Evolutionary conservation across 257 asterid species (phyloP).

Genomic region (Plectranthus barbatus): DNA sequence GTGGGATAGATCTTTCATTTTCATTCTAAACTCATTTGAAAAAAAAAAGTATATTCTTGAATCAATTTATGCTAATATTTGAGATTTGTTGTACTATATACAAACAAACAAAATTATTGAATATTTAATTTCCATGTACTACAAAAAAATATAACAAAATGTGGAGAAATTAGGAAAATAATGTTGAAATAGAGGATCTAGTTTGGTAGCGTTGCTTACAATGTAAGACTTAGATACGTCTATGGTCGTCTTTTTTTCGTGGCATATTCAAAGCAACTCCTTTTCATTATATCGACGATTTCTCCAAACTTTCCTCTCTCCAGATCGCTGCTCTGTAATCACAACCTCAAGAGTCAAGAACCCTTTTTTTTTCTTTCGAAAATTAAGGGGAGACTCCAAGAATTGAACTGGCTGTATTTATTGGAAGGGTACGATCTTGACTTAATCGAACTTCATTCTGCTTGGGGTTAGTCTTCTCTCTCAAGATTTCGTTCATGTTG

Average conservation of each 20-base stretch:
- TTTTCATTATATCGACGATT: not conserved
- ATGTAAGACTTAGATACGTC: not conserved
- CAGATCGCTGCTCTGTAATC: conserved; percentile 3
- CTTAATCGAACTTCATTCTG: conserved; percentile 7
- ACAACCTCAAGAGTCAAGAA: not conserved
- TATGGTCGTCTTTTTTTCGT: not conserved
- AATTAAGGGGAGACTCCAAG: not conserved
- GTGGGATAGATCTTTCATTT: too few relatives aligned
- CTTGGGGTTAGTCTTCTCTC: conserved; percentile 19
- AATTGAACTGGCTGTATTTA: not conserved
- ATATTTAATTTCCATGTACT: too few relatives aligned
- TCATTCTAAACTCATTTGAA: too few relatives aligned
- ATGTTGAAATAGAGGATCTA: not conserved
- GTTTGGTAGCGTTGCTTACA: not conserved
- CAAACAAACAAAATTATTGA: too few relatives aligned
- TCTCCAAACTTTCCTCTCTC: not conserved
- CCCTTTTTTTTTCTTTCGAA: not conserved
- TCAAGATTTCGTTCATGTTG: not conserved
- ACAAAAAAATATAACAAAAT: too few relatives aligned
- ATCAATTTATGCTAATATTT: too few relatives aligned
- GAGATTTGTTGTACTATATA: too few relatives aligned
- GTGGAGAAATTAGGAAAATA: too few relatives aligned
- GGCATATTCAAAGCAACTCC: conserved; percentile 4
- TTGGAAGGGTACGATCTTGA: not conserved
- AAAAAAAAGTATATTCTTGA: too few relatives aligned